Evolutionary conservation across 2,329 filamentous ascomycete species (phyloP).

Genomic region (Elsinoe perseae): DNA sequence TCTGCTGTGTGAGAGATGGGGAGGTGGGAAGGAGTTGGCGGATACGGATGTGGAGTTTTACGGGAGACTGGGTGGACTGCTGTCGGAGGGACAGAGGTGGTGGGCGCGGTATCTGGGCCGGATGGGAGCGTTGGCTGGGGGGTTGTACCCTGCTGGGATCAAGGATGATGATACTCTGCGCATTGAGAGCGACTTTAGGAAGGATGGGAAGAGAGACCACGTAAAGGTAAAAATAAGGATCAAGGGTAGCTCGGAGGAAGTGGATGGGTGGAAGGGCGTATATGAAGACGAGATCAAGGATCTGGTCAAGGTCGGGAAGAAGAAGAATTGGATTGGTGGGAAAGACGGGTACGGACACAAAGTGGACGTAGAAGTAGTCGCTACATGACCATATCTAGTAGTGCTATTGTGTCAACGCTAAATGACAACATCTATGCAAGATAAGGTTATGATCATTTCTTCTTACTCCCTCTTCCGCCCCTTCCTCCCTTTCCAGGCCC

Average conservation of each 20-base stretch:
- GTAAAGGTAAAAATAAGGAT: slow-evolving; percentile 38
- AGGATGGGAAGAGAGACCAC: slow-evolving; percentile 38
- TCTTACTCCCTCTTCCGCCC: slow-evolving; percentile 27
- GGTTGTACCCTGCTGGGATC: slow-evolving; percentile 54
- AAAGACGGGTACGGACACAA: slow-evolving; percentile 36
- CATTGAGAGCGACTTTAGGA: slow-evolving; percentile 34
- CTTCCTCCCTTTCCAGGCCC: slow-evolving; percentile 28
- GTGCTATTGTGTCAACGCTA: not conserved
- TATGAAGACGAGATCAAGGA: slow-evolving; percentile 35
- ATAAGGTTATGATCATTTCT: slow-evolving; percentile 17
- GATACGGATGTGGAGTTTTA: slow-evolving; percentile 52
- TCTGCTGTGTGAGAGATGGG: slow-evolving; percentile 66
- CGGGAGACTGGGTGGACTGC: slow-evolving; percentile 44
- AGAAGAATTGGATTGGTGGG: slow-evolving; percentile 47
- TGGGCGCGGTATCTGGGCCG: slow-evolving; percentile 59
- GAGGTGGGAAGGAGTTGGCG: slow-evolving; percentile 48
- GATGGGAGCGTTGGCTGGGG: slow-evolving; percentile 50
- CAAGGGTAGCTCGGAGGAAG: slow-evolving; percentile 23
- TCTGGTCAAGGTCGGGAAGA: slow-evolving; percentile 52
- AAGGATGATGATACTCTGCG: slow-evolving; percentile 33
- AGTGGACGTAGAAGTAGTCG: slow-evolving; percentile 27
- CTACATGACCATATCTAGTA: not conserved
- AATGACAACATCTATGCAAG: not conserved
- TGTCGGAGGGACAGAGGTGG: slow-evolving; percentile 52
- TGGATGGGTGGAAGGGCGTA: slow-evolving; percentile 35